Evolutionary conservation across 1,284 basidiomycete genomes (phyloP).

Genomic region (Trichosporon ovoides): DNA sequence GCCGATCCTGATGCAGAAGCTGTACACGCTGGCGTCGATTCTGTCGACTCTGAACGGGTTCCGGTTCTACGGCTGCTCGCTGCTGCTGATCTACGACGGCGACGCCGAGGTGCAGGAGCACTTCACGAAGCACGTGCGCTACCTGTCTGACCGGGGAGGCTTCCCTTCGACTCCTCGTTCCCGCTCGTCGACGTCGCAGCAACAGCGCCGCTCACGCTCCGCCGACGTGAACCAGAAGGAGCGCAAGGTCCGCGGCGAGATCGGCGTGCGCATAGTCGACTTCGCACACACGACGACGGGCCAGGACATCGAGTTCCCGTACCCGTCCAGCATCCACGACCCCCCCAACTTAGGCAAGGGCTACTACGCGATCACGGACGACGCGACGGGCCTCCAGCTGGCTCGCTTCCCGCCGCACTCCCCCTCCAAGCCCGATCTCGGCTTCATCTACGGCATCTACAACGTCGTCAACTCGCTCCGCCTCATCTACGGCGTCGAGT

Average conservation of each 20-base stretch:
- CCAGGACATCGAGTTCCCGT: slow-evolving; percentile 68
- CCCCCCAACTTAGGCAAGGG: slow-evolving; percentile 59
- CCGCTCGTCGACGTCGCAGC: slow-evolving; percentile 5
- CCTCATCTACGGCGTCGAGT: slow-evolving; percentile 75
- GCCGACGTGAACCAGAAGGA: slow-evolving; percentile 12
- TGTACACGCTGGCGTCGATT: slow-evolving; percentile 90
- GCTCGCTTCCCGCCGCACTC: slow-evolving; percentile 90
- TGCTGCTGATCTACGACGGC: slow-evolving; percentile 97
- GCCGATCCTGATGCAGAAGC: slow-evolving; percentile 80
- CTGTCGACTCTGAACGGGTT: slow-evolving; percentile 82
- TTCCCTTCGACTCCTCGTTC: not conserved
- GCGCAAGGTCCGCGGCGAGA: slow-evolving; percentile 67
- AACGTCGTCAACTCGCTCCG: slow-evolving; percentile 69
- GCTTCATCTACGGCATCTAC: slow-evolving; percentile 87
- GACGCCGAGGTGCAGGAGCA: slow-evolving; percentile 75
- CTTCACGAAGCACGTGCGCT: slow-evolving; percentile 27
- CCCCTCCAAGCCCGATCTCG: slow-evolving; percentile 80
- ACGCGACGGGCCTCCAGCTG: slow-evolving; percentile 68
- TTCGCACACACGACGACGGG: slow-evolving; percentile 99
- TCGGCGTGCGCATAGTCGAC: slow-evolving; percentile 94
- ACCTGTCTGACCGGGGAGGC: not conserved
- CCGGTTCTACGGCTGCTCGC: slow-evolving; percentile 94
- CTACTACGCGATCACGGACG: slow-evolving; percentile 72
- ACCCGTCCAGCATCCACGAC: slow-evolving; percentile 35
- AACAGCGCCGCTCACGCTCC: slow-evolving; percentile 13